Evolutionary conservation across 495 filamentous ascomycete species (phyloP).

Genomic region (Chlorociboria aeruginascens): DNA sequence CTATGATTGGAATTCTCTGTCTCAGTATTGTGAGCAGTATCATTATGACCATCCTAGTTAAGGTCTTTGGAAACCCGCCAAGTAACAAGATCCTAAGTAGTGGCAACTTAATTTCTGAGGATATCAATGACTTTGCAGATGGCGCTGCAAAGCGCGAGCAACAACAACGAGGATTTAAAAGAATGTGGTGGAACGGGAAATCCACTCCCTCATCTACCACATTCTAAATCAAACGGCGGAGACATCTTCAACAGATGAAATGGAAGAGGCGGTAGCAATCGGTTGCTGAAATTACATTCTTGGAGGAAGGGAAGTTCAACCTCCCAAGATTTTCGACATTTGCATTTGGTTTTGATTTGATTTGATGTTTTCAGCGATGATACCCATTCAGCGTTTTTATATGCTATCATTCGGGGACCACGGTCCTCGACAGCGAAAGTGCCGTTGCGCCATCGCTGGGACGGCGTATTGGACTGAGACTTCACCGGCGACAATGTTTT

Average conservation of each 20-base stretch:
- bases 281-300: constrained; percentile 4
- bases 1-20: constrained; percentile 78
- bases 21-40: constrained; percentile 61
- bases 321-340: constrained; percentile 4
- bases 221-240: constrained; percentile 4
- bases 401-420: constrained; percentile 28
- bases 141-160: constrained; percentile 59
- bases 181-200: constrained; percentile 34
- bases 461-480: constrained; percentile 32
- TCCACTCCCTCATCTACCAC: neutral
- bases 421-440: constrained; percentile 36
- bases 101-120: constrained; percentile 28
- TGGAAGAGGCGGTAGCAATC: constrained; percentile 4
- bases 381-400: constrained; percentile 47
- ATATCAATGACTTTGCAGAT: constrained; percentile 43
- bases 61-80: constrained; percentile 44
- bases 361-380: constrained; percentile 27
- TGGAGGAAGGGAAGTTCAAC: constrained; percentile 6
- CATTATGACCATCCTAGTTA: constrained; percentile 53
- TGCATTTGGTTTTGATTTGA: constrained; percentile 1
- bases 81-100: constrained; percentile 34
- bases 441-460: constrained; percentile 47
- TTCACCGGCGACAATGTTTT: constrained; percentile 17
- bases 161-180: constrained; percentile 53
- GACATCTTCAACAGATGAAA: constrained; percentile 7